Evolutionary conservation across 306 rosid species (phyloP), one percentile per base, ranked within the genome.

Genomic region (Canavalia gladiata): DNA sequence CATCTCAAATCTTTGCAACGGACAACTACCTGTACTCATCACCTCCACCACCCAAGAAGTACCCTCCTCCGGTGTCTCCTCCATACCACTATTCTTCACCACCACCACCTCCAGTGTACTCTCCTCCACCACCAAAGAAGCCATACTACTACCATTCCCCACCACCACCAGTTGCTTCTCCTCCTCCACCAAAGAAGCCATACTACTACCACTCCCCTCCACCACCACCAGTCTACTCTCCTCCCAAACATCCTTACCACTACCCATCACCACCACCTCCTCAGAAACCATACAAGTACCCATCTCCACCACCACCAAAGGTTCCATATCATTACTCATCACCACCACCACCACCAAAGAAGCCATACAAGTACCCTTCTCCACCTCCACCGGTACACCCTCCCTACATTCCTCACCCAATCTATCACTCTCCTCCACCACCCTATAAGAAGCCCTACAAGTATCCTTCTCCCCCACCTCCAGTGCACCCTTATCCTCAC

Each of bases 11-110:
- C 76, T 83, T 82, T 31, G 84, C 85, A 0, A 18, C 25, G 25
- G 86, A 92, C 28, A 58, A 76, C 80, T 89, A 92, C 83, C 0
- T 55, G 4, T 90, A 90, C 57, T 51, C 91, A 0, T 91, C 95
- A 45, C 94, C 92, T 6, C 92, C 85, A 12, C 83, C 83, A 25
- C 91, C 39, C 74, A 35, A 56, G 56, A 46, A 37, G 5, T 18
- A 18, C 25, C 25, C 25, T 18, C 25, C 67, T 6, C 81, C 74
- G 7, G 82, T 78, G 7, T 72, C 90, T 7, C 90, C 84, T 43
- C 78, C 84, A 2, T 78, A 78, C 68, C 55, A 78, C 18, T 78
- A 66, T 30, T 7, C 3, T 4, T 67, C 82, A 8, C 79, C 79
- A 39, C 85, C 80, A 0, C 82, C 25, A 18, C 25, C 25, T 18